A percentile compares a stretch with the other conserved stretches of the same genome.
Evolutionary conservation across 352 stramenopile genomes (phyloP).

Genomic region (Paralagenidium karlingii): DNA sequence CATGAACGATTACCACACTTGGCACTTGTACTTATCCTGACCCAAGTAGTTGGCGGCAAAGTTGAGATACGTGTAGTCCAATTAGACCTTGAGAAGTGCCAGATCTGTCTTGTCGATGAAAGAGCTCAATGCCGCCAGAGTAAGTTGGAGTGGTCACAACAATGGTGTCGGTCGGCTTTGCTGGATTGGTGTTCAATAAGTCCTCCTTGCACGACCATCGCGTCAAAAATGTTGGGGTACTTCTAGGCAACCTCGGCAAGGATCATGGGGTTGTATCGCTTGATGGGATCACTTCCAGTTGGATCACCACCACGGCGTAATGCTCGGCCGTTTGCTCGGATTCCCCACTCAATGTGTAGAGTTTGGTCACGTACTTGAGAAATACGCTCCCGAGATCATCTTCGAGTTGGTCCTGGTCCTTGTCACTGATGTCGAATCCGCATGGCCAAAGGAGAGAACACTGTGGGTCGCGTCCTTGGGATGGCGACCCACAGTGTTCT

Average conservation of each 20-base stretch:
- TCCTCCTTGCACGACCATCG: conserved; percentile 46
- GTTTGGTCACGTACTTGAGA: conserved; percentile 52
- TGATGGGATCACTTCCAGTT: conserved; percentile 82
- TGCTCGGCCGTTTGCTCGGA: conserved; percentile 10
- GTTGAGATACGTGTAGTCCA: conserved; percentile 44
- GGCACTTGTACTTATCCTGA: conserved; percentile 42
- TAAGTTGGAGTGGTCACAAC: conserved; percentile 43
- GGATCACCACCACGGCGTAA: conserved; percentile 50
- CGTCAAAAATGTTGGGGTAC: conserved; percentile 53
- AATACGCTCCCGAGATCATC: conserved; percentile 73
- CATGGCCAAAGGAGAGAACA: conserved; percentile 76
- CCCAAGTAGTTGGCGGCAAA: conserved; percentile 20
- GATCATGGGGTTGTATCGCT: conserved; percentile 84
- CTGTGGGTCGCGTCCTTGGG: conserved; percentile 75
- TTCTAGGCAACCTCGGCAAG: conserved; percentile 24
- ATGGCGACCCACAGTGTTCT: too few species aligned
- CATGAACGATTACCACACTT: conserved; percentile 83
- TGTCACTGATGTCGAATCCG: conserved; percentile 80
- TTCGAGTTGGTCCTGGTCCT: conserved; percentile 87
- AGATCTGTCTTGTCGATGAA: conserved; percentile 44
- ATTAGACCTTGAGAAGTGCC: conserved; percentile 26
- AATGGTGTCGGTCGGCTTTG: conserved; percentile 15
- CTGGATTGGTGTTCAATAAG: conserved; percentile 23
- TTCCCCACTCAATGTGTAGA: conserved; percentile 59
- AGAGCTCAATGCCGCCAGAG: conserved; percentile 30